Evolutionary conservation across 2,329 filamentous ascomycete genomes (phyloP).

Genomic region (Tympanopsis confertula): DNA sequence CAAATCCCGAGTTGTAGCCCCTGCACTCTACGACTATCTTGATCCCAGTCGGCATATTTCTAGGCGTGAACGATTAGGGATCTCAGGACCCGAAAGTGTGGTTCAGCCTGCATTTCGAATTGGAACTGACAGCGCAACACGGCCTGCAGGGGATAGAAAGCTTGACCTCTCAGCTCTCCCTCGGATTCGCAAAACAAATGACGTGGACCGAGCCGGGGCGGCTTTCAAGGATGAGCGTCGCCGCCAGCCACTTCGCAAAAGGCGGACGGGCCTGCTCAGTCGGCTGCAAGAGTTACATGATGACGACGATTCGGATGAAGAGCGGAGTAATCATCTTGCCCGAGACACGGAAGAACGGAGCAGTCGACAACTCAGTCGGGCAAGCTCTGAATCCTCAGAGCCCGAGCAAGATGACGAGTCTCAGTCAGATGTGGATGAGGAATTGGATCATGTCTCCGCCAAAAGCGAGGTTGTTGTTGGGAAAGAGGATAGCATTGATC

Average conservation of each 20-base stretch:
- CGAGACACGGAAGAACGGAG: conserved; percentile 78
- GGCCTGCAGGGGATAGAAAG: neutral
- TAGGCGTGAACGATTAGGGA: conserved; percentile 45
- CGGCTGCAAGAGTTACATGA: conserved; percentile 62
- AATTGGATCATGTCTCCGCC: conserved; percentile 56
- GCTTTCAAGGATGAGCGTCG: conserved; percentile 60
- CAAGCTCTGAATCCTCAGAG: conserved; percentile 48
- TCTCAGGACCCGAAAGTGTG: conserved; percentile 42
- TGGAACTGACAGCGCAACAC: conserved; percentile 3
- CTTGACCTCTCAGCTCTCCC: neutral
- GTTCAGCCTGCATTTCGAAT: conserved; percentile 32
- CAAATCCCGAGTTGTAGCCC: conserved; percentile 74
- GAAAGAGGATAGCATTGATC: conserved; percentile 61
- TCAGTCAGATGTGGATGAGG: conserved; percentile 59
- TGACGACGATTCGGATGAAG: conserved; percentile 83
- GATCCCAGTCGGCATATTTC: conserved; percentile 43
- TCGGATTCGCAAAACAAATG: conserved; percentile 56
- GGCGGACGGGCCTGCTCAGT: conserved; percentile 67
- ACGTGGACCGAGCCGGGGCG: conserved; percentile 40
- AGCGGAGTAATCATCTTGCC: conserved; percentile 51
- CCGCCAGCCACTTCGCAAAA: conserved; percentile 45
- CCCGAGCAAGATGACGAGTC: conserved; percentile 36
- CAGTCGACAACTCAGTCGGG: conserved; percentile 67
- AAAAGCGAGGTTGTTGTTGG: conserved; percentile 47
- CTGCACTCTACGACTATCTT: conserved; percentile 49